Evolutionary conservation across 176 grass and related monocot genomes (phyloP).

Genomic region (Eragrostis curvula): DNA sequence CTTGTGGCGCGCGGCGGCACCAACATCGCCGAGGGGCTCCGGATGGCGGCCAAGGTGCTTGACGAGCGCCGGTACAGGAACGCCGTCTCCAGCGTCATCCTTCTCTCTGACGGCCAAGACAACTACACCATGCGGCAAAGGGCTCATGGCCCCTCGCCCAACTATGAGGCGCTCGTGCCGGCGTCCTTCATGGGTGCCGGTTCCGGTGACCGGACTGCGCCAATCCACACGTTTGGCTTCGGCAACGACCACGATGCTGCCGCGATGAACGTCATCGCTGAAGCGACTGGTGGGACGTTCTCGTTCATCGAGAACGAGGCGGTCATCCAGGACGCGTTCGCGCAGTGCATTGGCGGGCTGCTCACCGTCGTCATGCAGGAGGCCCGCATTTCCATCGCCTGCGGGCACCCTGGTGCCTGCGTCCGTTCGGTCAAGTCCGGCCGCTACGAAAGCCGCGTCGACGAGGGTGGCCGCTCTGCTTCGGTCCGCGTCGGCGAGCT

Average conservation of each 20-base stretch:
- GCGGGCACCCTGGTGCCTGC: constrained; percentile 26
- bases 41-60: constrained; percentile 57
- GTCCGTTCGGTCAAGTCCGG: constrained; percentile 53
- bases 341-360: constrained; percentile 80
- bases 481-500: constrained; percentile 50
- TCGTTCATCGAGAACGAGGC: constrained; percentile 69
- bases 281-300: constrained; percentile 70
- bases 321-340: constrained; percentile 74
- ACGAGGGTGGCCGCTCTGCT: constrained; percentile 37
- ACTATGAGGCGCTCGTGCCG: constrained; percentile 64
- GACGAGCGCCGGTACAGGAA: constrained; percentile 56
- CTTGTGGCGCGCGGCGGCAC: constrained; percentile 51
- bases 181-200: constrained; percentile 11
- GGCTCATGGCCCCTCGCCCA: neutral
- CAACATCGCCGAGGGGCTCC: constrained; percentile 67
- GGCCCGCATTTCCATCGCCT: constrained; percentile 28
- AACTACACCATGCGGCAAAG: constrained; percentile 26
- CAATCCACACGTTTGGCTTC: constrained; percentile 86
- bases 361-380: constrained; percentile 67
- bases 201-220: neutral
- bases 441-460: constrained; percentile 56
- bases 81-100: constrained; percentile 72
- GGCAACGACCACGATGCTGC: constrained; percentile 73
- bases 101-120: constrained; percentile 84
- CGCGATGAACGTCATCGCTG: constrained; percentile 63